Evolutionary conservation across 1,284 basidiomycete species (phyloP).

Genomic region (Ustilago cynodontis): DNA sequence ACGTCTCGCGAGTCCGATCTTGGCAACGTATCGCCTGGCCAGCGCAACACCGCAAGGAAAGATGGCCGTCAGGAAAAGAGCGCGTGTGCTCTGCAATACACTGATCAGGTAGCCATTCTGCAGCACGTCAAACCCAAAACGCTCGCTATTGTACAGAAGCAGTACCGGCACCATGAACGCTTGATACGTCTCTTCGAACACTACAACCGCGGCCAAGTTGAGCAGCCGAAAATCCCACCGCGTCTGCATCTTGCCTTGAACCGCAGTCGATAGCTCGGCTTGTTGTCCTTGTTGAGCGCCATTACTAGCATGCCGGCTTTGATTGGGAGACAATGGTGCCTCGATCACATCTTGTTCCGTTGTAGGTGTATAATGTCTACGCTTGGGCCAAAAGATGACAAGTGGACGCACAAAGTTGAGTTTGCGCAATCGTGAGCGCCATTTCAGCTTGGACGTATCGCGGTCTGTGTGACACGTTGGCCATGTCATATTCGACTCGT

Average conservation of each 20-base stretch:
- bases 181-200: constrained; percentile 63
- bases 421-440: constrained; percentile 42
- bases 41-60: constrained; percentile 56
- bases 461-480: constrained; percentile 35
- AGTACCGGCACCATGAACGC: constrained; percentile 62
- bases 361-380: constrained; percentile 31
- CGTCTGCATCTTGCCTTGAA: constrained; percentile 31
- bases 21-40: constrained; percentile 46
- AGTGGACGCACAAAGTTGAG: constrained; percentile 60
- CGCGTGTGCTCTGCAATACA: constrained; percentile 56
- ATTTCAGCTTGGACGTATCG: constrained; percentile 41
- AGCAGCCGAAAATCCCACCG: constrained; percentile 53
- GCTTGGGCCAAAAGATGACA: constrained; percentile 52
- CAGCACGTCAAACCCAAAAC: constrained; percentile 57
- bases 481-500: constrained; percentile 39
- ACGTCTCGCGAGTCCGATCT: constrained; percentile 38
- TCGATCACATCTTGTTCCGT: constrained; percentile 37
- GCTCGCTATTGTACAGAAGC: constrained; percentile 64
- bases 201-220: constrained; percentile 55
- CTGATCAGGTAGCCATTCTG: constrained; percentile 64
- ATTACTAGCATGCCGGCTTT: neutral
- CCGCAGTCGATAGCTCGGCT: constrained; percentile 29
- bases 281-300: neutral
- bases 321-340: constrained; percentile 19
- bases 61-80: constrained; percentile 58